Base-by-base conservation (phyloP, 139 green algal species). In the Eudorina sp. region DNA sequence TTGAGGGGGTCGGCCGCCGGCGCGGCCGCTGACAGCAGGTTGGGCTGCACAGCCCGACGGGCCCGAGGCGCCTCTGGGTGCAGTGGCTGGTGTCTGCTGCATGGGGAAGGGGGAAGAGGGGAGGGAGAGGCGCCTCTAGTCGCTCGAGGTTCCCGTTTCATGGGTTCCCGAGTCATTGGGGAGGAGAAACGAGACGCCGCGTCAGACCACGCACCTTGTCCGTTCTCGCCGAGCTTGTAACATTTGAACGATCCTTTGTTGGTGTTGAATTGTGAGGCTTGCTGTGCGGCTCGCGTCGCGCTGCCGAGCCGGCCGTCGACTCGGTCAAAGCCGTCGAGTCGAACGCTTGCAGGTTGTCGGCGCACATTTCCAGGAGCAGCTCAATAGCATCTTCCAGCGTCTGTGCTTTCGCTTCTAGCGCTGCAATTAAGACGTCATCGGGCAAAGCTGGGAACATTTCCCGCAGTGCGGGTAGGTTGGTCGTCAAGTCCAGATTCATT, bases 361-460 rank as follows among this genome's bases (percentile, higher is more conserved):
- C 51, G 23, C 36, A 84, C 36, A 84, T 69, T 25, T 70, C 77
- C 34, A 84, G 53, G 36, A 84, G 53, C 4, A 36, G 13, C 6
- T 0, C 25, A 7, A 84, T 40, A 53, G 77, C 23, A 38, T 1
- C 36, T 41, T 84, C 77, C 19, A 70, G 1, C 14, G 53, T 38
- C 36, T 46, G 29, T 2, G 21, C 13, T 23, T 84, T 34, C 16
- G 77, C 77, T 3, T 84, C 53, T 7, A 84, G 77, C 9, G 36
- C 40, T 21, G 77, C 77, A 21, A 27, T 0, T 5, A 84, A 34
- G 18, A 84, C 36, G 23, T 84, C 77, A 18, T 51, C 53, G 19
- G 77, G 53, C 77, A 84, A 38, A 2, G 36, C 11, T 3, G 77
- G 53, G 53, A 84, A 84, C 77, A 84, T 84, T 14, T 84, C 77